Conservation (phyloP, 345 rosid genomes). For the Populus pruinosa region DNA sequence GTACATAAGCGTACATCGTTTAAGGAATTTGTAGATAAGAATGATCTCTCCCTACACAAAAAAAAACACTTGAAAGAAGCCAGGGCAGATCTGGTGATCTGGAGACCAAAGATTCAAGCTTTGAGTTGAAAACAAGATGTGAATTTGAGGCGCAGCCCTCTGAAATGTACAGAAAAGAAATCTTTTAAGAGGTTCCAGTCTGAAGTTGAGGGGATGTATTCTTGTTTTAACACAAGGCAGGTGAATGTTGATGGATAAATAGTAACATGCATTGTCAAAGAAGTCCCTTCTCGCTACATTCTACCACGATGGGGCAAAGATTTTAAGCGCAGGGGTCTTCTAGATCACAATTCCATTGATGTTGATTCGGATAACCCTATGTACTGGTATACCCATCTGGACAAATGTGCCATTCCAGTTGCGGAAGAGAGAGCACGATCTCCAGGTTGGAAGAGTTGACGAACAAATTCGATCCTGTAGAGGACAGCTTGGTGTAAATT, state of each 20-base stretch:
- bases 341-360: conserved; percentile 19
- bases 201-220: conserved; percentile 52
- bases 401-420: conserved; percentile 29
- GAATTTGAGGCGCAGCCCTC: conserved; percentile 51
- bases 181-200: conserved; percentile 42
- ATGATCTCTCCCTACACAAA: conserved; percentile 48
- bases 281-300: conserved; percentile 45
- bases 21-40: conserved; percentile 54
- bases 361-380: conserved; percentile 31
- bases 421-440: conserved; percentile 39
- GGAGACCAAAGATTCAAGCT: conserved; percentile 34
- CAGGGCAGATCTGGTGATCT: conserved; percentile 40
- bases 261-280: conserved; percentile 43
- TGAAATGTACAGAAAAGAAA: conserved; percentile 40
- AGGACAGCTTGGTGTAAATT: conserved; percentile 27
- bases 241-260: conserved; percentile 37
- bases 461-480: conserved; percentile 34
- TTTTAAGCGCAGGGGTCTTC: conserved; percentile 27
- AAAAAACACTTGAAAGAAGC: conserved; percentile 51
- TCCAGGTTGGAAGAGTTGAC: conserved; percentile 38
- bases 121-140: conserved; percentile 45
- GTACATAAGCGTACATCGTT: conserved; percentile 56
- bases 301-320: conserved; percentile 40
- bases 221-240: conserved; percentile 55
- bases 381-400: conserved; percentile 31